Percentiles rank a stretch among this genome's conserved stretches.
Evolutionary conservation across 495 filamentous ascomycete species (phyloP).

Genomic region (Bacidia gigantensis): DNA sequence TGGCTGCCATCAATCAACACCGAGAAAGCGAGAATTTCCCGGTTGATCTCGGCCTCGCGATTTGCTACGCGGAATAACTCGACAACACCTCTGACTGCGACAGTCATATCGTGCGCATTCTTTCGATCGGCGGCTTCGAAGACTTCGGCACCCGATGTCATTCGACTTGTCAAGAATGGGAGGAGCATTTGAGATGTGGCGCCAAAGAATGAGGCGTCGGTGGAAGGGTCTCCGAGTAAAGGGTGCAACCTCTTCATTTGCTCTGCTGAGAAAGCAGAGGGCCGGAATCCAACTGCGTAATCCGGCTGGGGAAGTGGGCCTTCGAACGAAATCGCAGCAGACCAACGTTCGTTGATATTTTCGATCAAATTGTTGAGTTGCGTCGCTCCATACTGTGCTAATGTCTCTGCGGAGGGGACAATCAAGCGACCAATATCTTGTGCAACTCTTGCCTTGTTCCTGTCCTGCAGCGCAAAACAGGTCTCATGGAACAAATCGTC

Average conservation of each 20-base stretch:
- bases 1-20: conserved; percentile 30
- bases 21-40: conserved; percentile 33
- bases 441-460: conserved; percentile 27
- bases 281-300: conserved; percentile 30
- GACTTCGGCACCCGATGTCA: conserved; percentile 24
- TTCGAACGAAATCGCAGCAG: conserved; percentile 22
- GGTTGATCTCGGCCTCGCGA: conserved; percentile 28
- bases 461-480: conserved; percentile 21
- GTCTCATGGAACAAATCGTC: conserved; percentile 24
- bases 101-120: conserved; percentile 26
- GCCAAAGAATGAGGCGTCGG: conserved; percentile 23
- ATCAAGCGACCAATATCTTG: conserved; percentile 28
- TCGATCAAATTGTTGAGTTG: conserved; percentile 26
- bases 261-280: conserved; percentile 27
- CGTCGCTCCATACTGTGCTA: conserved; percentile 19
- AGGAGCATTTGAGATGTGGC: conserved; percentile 30
- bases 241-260: conserved; percentile 29
- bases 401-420: conserved; percentile 24
- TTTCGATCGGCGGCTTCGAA: conserved; percentile 27
- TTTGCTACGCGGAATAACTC: conserved; percentile 20
- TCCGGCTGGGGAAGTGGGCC: conserved; percentile 29
- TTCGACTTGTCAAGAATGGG: conserved; percentile 28
- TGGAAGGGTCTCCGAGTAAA: conserved; percentile 20
- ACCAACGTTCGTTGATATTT: conserved; percentile 32
- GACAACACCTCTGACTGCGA: conserved; percentile 21